A percentile compares a stretch with the other conserved stretches of the same genome.
Evolutionary conservation across 805 yeast genomes (phyloP).

Genomic region (Torulaspora quercuum): DNA sequence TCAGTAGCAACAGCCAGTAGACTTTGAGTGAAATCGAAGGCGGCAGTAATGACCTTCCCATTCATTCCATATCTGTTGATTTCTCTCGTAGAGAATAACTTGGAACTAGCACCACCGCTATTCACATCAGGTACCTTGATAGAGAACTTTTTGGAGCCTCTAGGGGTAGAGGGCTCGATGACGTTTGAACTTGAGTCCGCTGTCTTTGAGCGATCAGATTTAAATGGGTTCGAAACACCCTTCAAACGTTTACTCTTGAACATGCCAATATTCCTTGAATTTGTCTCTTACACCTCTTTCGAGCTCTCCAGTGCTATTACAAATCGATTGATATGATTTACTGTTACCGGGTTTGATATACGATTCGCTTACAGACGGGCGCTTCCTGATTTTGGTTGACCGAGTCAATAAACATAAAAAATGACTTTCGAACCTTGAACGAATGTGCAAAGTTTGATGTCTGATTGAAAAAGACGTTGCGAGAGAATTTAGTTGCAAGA

Average conservation of each 20-base stretch:
- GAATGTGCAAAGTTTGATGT: too few species aligned
- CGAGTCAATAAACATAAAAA: too few species aligned
- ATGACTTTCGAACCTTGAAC: too few species aligned
- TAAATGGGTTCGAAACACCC: conserved; percentile 36
- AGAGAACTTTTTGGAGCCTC: conserved; percentile 11
- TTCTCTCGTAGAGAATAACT: conserved; percentile 35
- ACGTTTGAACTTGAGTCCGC: conserved; percentile 1
- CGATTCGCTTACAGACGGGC: too few species aligned
- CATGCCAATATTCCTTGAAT: too few species aligned
- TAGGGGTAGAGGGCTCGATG: conserved; percentile 3
- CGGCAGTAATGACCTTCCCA: conserved; percentile 63
- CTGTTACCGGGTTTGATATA: too few species aligned
- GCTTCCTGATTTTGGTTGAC: too few species aligned
- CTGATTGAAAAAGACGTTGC: too few species aligned
- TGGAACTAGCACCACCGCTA: conserved; percentile 19
- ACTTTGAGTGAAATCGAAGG: conserved; percentile 86
- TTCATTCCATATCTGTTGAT: conserved; percentile 52
- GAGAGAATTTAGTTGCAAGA: too few species aligned
- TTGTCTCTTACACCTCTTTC: too few species aligned
- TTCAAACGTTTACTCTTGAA: conserved; percentile 37
- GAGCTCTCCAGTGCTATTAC: too few species aligned
- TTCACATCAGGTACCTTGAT: conserved; percentile 10
- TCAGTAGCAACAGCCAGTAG: conserved; percentile 77
- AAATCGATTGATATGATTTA: too few species aligned
- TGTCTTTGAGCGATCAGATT: conserved; percentile 18